A percentile compares a stretch with the other conserved stretches of the same genome.
phyloP scores from a whole-genome alignment of 345 rosid species.

The Eucalyptus cloeziana region DNA sequence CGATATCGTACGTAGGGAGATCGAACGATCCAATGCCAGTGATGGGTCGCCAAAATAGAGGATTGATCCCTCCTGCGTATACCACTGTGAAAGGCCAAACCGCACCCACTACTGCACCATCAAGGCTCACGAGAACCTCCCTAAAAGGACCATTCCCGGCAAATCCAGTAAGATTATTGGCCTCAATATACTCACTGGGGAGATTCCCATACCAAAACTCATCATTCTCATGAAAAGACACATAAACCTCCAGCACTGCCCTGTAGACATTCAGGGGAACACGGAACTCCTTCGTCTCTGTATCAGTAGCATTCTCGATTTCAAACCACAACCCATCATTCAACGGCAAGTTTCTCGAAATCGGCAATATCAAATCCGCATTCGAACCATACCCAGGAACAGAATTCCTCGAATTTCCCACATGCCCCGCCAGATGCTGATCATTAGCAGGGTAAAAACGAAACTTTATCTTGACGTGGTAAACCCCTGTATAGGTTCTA shows the following conservation, averaged over 20 bases:
- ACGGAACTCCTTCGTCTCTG: constrained; percentile 26
- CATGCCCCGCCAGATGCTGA: not conserved
- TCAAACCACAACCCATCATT: constrained; percentile 88
- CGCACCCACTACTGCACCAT: constrained; percentile 43
- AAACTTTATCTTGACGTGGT: constrained; percentile 53
- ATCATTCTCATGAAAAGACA: constrained; percentile 86
- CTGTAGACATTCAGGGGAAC: constrained; percentile 73
- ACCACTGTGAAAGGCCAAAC: constrained; percentile 87
- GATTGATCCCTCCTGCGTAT: constrained; percentile 71
- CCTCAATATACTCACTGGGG: constrained; percentile 56
- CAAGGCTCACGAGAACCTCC: constrained; percentile 64
- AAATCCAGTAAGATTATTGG: constrained; percentile 33
- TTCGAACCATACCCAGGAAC: constrained; percentile 11
- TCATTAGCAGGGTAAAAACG: constrained; percentile 44
- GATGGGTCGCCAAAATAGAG: constrained; percentile 78
- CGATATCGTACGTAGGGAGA: constrained; percentile 77
- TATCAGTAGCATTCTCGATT: constrained; percentile 32
- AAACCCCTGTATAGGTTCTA: constrained; percentile 62
- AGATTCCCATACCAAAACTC: constrained; percentile 73
- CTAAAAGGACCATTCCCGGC: constrained; percentile 93
- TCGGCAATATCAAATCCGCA: constrained; percentile 75
- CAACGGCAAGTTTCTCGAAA: constrained; percentile 51
- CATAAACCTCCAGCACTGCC: constrained; percentile 85
- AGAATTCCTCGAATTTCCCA: not conserved
- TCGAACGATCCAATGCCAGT: constrained; percentile 74